Evolutionary conservation across 2,329 filamentous ascomycete genomes (phyloP).

Genomic region (Lecanosticta acicola): DNA sequence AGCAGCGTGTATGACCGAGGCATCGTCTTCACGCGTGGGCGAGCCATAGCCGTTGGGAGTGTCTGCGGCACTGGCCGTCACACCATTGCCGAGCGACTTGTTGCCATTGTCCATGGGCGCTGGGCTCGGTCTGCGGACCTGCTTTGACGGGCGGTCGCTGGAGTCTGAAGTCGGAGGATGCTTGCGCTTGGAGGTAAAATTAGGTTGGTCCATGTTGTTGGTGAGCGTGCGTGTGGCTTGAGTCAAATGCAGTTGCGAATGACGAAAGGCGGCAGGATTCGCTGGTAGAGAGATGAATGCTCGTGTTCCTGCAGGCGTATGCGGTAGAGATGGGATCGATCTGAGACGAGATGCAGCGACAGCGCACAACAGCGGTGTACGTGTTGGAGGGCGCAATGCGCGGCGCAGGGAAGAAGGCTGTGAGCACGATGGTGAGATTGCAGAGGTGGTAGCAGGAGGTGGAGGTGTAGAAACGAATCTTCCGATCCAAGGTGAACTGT

Average conservation of each 20-base stretch:
- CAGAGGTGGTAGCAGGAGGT: not conserved
- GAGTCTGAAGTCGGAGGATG: constrained; percentile 29
- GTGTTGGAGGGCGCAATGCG: not conserved
- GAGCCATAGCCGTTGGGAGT: constrained; percentile 33
- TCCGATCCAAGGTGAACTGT: not conserved
- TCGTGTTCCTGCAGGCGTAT: not conserved
- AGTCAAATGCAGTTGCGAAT: not conserved
- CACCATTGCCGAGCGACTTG: constrained; percentile 26
- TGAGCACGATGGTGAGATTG: not conserved
- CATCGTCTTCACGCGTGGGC: constrained; percentile 42
- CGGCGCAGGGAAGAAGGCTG: not conserved
- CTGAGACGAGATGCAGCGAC: not conserved
- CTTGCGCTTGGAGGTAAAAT: constrained; percentile 32
- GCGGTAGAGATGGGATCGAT: not conserved
- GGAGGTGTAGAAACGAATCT: not conserved
- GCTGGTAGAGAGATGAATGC: not conserved
- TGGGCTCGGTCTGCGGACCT: constrained; percentile 27
- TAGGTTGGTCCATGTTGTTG: constrained; percentile 19
- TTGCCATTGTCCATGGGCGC: constrained; percentile 18
- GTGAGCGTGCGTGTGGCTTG: not conserved
- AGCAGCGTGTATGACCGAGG: constrained; percentile 41
- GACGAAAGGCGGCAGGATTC: not conserved
- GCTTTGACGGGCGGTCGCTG: constrained; percentile 32
- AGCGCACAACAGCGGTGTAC: not conserved
- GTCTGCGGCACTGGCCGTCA: constrained; percentile 27